Evolutionary conservation across 148 eudicot genomes (phyloP).

Genomic region (Spergularia bocconei): DNA sequence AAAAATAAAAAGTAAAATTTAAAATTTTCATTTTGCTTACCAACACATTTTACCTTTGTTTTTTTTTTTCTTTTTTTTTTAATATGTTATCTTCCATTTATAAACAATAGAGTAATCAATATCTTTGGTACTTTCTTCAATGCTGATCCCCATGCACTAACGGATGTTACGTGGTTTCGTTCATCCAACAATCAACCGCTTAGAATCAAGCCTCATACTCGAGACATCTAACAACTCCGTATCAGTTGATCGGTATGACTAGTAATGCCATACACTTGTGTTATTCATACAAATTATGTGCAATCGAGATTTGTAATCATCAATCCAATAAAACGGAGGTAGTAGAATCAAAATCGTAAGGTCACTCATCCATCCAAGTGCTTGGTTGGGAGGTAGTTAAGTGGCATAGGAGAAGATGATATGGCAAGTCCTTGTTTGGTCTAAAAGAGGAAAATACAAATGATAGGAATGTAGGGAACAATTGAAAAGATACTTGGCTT

Average conservation of each 20-base stretch:
- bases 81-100: no score
- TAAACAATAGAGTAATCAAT: not conserved
- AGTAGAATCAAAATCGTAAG: no score
- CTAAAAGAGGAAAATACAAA: constrained; percentile 50
- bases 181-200: not conserved
- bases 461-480: constrained; percentile 61
- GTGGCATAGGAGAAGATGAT: constrained; percentile 13
- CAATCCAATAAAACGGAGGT: no score
- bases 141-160: constrained; percentile 23
- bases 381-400: not conserved
- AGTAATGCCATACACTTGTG: no score
- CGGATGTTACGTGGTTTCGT: not conserved
- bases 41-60: no score
- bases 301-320: no score
- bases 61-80: not conserved
- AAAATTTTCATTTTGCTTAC: constrained; percentile 19
- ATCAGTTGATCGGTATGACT: no score
- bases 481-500: constrained; percentile 79
- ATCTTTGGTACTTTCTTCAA: constrained; percentile 16
- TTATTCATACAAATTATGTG: no score
- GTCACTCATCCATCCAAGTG: no score
- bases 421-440: constrained; percentile 39
- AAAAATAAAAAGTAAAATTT: constrained; percentile 8
- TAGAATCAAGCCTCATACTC: not conserved
- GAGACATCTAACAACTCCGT: no score